A percentile compares a stretch with the other conserved stretches of the same genome.
phyloP scores from a whole-genome alignment of 257 asterid genomes.

The Plantago major region DNA sequence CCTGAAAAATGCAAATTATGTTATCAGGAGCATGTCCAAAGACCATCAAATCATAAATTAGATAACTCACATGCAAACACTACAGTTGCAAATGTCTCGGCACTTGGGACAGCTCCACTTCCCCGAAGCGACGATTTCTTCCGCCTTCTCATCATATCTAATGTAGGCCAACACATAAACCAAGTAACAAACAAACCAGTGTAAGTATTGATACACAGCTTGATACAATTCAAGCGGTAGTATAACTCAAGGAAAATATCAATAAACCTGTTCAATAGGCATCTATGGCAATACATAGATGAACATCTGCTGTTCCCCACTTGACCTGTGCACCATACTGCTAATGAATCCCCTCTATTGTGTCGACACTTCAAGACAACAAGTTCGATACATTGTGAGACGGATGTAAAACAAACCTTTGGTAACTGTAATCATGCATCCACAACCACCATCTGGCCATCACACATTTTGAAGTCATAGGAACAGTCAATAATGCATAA shows the following conservation, averaged over 20 bases:
- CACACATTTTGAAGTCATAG: too few relatives aligned
- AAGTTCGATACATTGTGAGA: too few relatives aligned
- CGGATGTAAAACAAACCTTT: too few relatives aligned
- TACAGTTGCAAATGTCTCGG: constrained; percentile 78
- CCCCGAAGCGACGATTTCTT: constrained; percentile 32
- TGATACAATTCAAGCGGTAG: not conserved
- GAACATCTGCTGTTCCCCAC: constrained; percentile 42
- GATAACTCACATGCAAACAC: constrained; percentile 56
- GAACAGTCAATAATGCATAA: too few relatives aligned
- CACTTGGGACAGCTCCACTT: constrained; percentile 85
- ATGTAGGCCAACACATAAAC: constrained; percentile 3
- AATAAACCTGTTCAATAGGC: constrained; percentile 73
- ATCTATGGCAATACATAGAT: constrained; percentile 46
- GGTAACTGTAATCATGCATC: too few relatives aligned
- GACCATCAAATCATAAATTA: constrained; percentile 3
- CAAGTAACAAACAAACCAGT: not conserved
- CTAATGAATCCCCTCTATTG: constrained; percentile 36
- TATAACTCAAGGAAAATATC: not conserved
- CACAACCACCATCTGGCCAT: too few relatives aligned
- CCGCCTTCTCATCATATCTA: constrained; percentile 76
- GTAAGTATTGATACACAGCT: not conserved
- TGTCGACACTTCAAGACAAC: constrained; percentile 74
- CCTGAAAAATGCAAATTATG: constrained; percentile 24
- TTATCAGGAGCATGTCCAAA: not conserved
- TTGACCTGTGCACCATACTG: constrained; percentile 42